Conservation (phyloP, 257 asterid species). For the Jaltomata sinuosa region DNA sequence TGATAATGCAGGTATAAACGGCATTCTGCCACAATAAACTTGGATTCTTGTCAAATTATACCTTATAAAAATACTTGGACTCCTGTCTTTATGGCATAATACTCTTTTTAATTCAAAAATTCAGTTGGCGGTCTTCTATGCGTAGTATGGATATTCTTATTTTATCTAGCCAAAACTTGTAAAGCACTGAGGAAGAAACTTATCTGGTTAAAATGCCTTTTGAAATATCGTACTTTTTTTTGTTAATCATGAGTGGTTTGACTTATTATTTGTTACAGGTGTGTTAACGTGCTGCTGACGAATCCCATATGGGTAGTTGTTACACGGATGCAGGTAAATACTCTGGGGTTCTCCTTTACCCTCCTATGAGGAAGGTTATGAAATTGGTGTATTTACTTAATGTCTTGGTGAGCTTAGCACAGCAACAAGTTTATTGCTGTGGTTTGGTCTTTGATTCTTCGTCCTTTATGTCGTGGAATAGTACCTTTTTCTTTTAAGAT, state of each 20-base stretch:
- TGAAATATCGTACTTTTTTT: background rate
- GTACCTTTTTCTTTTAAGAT: background rate
- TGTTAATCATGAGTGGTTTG: background rate
- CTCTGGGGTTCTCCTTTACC: background rate
- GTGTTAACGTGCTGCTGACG: slow-evolving; percentile 90
- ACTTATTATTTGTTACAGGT: slow-evolving; percentile 35
- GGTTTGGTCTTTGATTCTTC: background rate
- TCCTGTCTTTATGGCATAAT: background rate
- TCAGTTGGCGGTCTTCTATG: background rate
- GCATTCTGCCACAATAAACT: background rate
- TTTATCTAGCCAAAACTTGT: background rate
- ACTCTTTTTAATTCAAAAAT: background rate
- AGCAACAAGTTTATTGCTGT: background rate
- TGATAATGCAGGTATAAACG: background rate
- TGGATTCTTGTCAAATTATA: background rate
- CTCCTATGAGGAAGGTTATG: background rate
- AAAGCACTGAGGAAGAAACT: background rate
- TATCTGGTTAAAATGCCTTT: background rate
- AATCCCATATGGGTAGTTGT: slow-evolving; percentile 98
- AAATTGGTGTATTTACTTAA: background rate
- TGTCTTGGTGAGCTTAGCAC: background rate
- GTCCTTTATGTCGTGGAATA: background rate
- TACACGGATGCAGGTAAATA: slow-evolving; percentile 90
- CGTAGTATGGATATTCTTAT: background rate
- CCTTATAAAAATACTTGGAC: background rate